Conservation (phyloP, 2,329 filamentous ascomycete genomes). For the Proliferodiscus dingleyae region DNA sequence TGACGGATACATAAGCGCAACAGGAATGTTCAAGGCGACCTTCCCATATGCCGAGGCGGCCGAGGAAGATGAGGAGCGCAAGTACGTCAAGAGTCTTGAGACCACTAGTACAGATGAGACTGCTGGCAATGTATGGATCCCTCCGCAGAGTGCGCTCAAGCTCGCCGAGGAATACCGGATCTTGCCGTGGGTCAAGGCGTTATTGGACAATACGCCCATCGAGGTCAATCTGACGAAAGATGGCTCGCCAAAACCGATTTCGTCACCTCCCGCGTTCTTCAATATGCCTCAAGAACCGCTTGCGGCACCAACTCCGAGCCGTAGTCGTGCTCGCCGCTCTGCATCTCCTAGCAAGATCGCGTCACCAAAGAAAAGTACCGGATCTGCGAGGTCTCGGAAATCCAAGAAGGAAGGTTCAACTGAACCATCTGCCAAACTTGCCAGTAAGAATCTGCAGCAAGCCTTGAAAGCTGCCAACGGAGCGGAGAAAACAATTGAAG, state of each 20-base stretch:
- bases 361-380: conserved; percentile 40
- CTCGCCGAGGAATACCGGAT: conserved; percentile 87
- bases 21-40: conserved; percentile 88
- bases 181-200: conserved; percentile 80
- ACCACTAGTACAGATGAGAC: conserved; percentile 87
- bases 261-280: conserved; percentile 73
- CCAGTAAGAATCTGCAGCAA: conserved; percentile 43
- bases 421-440: conserved; percentile 43
- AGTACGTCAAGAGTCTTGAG: conserved; percentile 76
- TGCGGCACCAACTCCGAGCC: conserved; percentile 31
- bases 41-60: conserved; percentile 71
- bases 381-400: conserved; percentile 35
- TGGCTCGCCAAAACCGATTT: conserved; percentile 65
- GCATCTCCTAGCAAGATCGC: conserved; percentile 46
- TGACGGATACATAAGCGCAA: conserved; percentile 80
- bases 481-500: conserved; percentile 23
- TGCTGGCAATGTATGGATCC: conserved; percentile 94
- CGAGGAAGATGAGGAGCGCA: conserved; percentile 73
- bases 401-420: conserved; percentile 40
- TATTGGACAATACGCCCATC: conserved; percentile 85
- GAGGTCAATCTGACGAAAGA: conserved; percentile 35
- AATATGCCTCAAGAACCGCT: conserved; percentile 41
- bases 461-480: conserved; percentile 40
- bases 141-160: conserved; percentile 72
- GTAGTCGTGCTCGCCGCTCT: conserved; percentile 52